phyloP scores from a whole-genome alignment of 2,329 filamentous ascomycete species.

The Aspergillus vadensis region DNA sequence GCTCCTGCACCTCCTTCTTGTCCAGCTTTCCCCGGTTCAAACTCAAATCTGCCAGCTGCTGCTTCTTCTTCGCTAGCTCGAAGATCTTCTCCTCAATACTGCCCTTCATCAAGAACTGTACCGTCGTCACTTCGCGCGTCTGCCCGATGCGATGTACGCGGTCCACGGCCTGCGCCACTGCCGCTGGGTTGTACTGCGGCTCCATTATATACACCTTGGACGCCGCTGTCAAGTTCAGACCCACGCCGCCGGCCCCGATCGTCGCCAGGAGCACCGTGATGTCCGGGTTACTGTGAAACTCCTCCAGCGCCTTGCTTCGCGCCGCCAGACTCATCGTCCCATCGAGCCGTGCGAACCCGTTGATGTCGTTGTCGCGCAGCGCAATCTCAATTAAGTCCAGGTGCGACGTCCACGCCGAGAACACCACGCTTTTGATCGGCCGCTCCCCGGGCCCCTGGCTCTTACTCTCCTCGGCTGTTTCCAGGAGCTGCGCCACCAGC shows the following conservation, averaged over 20 bases:
- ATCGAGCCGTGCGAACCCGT: conserved; percentile 76
- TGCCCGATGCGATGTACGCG: conserved; percentile 91
- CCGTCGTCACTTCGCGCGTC: conserved; percentile 81
- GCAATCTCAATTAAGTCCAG: conserved; percentile 89
- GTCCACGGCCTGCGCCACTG: conserved; percentile 91
- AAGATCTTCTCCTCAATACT: conserved; percentile 97
- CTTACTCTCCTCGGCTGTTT: conserved; percentile 60
- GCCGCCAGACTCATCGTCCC: conserved; percentile 79
- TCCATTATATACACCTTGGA: conserved; percentile 96
- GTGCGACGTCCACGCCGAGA: conserved; percentile 94
- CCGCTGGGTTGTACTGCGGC: conserved; percentile 94
- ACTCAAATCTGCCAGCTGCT: conserved; percentile 82
- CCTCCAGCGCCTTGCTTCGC: conserved; percentile 73
- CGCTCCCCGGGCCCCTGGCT: conserved; percentile 52
- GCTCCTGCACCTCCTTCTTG: conserved; percentile 64
- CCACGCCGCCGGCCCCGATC: conserved; percentile 87
- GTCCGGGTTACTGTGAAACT: conserved; percentile 70
- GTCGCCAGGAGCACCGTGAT: conserved; percentile 86
- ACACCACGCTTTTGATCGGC: conserved; percentile 90
- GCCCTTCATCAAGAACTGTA: conserved; percentile 83
- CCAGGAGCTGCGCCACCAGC: conserved; percentile 72
- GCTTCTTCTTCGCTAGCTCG: conserved; percentile 87
- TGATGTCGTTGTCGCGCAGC: conserved; percentile 58
- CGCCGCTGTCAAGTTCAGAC: conserved; percentile 84
- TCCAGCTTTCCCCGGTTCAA: conserved; percentile 68